A percentile compares a stretch with the other conserved stretches of the same genome.
These are phyloP conservation scores for Colletotrichum lindemuthianum DNA, from an alignment of 2,329 filamentous ascomycete species.

Conservation along the genomic window DNA sequence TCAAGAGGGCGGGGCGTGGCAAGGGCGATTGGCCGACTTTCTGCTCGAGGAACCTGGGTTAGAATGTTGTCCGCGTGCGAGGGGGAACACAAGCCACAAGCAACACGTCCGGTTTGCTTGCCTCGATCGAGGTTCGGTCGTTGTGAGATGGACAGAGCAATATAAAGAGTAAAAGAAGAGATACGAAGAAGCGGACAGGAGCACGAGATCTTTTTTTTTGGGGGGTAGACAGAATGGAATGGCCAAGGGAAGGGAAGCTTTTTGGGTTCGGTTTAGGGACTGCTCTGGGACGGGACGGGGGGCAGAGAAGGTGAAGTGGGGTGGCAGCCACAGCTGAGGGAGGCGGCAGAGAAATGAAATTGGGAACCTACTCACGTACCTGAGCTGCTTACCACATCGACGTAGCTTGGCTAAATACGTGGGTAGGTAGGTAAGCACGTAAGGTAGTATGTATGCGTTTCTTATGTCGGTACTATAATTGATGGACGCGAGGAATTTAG, in stretches of 20 bases:
- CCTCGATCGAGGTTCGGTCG: conserved; percentile 6
- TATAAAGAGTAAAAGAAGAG: not conserved
- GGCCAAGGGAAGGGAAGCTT: conserved; percentile 37
- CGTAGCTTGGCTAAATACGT: too few species aligned
- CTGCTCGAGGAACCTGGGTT: conserved; percentile 12
- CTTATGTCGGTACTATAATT: too few species aligned
- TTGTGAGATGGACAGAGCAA: not conserved
- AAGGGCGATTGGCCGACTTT: conserved; percentile 25
- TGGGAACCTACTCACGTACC: too few species aligned
- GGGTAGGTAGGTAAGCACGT: too few species aligned
- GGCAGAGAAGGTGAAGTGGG: conserved; percentile 14
- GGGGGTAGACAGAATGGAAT: conserved; percentile 21
- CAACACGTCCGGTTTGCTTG: conserved; percentile 18
- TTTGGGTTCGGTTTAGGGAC: conserved; percentile 36
- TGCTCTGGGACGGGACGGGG: conserved; percentile 30
- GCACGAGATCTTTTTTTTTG: conserved; percentile 11
- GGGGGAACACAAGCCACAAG: conserved; percentile 15
- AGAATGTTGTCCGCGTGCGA: conserved; percentile 25
- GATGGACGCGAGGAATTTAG: too few species aligned
- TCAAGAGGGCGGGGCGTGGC: conserved; percentile 4
- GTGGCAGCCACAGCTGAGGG: conserved; percentile 6
- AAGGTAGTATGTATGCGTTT: too few species aligned
- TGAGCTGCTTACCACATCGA: too few species aligned
- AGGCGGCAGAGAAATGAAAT: conserved; percentile 23
- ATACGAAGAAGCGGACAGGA: conserved; percentile 18